Percentiles rank a stretch among this genome's conserved stretches.
Evolutionary conservation across 1,284 basidiomycete species (phyloP).

Genomic region (Papiliotrema nemorosa): DNA sequence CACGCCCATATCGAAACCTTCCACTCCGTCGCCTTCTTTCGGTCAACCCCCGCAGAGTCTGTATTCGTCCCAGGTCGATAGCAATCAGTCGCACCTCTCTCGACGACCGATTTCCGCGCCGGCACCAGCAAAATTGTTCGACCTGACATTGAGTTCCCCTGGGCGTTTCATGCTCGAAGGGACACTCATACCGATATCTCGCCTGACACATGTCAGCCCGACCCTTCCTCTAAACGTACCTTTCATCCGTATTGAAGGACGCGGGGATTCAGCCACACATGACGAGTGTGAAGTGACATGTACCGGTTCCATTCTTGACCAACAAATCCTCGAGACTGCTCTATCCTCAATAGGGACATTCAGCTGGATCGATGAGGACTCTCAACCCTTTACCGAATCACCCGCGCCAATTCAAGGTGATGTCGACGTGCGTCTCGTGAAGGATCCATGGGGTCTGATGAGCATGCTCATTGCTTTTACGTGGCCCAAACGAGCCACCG

Average conservation of each 20-base stretch:
- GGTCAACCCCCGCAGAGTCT: not conserved
- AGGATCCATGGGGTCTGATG: conserved; percentile 23
- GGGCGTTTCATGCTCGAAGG: conserved; percentile 15
- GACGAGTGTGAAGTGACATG: conserved; percentile 5
- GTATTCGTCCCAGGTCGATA: not conserved
- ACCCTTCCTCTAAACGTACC: conserved; percentile 24
- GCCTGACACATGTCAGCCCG: conserved; percentile 22
- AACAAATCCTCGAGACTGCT: not conserved
- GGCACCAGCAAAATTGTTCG: conserved; percentile 14
- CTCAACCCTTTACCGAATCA: conserved; percentile 3
- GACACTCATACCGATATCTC: conserved; percentile 23
- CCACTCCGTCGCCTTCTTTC: conserved; percentile 6
- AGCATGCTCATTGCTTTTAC: conserved; percentile 17
- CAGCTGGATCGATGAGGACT: not conserved
- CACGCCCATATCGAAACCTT: conserved; percentile 6
- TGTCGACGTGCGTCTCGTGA: conserved; percentile 18
- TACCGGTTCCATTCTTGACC: not conserved
- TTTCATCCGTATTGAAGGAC: conserved; percentile 19
- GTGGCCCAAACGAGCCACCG: conserved; percentile 22
- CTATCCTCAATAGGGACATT: not conserved
- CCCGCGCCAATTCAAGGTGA: conserved; percentile 16
- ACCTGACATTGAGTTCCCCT: conserved; percentile 19
- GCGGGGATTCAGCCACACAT: conserved; percentile 6
- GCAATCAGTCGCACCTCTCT: not conserved
- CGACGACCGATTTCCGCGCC: not conserved